Evolutionary conservation across 192 early-diverging fungal species (phyloP), one percentile per base, ranked within the genome.

Genomic region (Neocallimastix lanati): DNA sequence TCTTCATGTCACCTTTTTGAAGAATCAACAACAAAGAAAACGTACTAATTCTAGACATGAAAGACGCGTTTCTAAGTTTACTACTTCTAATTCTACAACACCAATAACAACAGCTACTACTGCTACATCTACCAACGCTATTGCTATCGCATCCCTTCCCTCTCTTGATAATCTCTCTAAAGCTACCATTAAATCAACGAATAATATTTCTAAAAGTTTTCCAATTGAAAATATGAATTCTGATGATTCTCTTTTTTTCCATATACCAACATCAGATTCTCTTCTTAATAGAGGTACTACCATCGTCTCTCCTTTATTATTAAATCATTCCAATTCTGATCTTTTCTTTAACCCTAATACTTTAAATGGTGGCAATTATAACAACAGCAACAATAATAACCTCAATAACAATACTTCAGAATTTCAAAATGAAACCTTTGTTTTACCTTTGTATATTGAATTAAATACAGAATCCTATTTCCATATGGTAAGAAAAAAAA

Each of bases 401-500:
- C 30, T n/a, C n/a, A n/a, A n/a, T n/a, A n/a, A n/a, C n/a, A n/a
- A n/a, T 50, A 13, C 21, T 7, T 11, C 21, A 4, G 16, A 5
- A 21, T 4, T 3, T n/a, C 50, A 67, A 2, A 18, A 67, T n/a
- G 50, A 67, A 25, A n/a, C 16, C n/a, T 67, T 83, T 80, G 29
- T 78, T 78, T 78, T 78, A 29, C 83, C 83, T 12, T 77, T 79
- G 6, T 87, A 82, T 18, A 80, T 85, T 4, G 91, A 90, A 76
- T 85, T 94, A 15, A 93, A 92, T 82, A 82, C 83, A 0, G 88
- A 85, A 38, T 93, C 93, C 11, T 81, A 89, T 12, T 81, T 85
- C 33, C 95, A 97, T 77, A 84, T 94, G 84, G 50, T 67, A 67
- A 16, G 11, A n/a, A n/a, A n/a, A n/a, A n/a, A 12, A 86, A 85